Percentiles rank a stretch among this genome's conserved stretches.
Evolutionary conservation across 805 yeast species (phyloP).

Genomic region (Ogataea wickerhamii): DNA sequence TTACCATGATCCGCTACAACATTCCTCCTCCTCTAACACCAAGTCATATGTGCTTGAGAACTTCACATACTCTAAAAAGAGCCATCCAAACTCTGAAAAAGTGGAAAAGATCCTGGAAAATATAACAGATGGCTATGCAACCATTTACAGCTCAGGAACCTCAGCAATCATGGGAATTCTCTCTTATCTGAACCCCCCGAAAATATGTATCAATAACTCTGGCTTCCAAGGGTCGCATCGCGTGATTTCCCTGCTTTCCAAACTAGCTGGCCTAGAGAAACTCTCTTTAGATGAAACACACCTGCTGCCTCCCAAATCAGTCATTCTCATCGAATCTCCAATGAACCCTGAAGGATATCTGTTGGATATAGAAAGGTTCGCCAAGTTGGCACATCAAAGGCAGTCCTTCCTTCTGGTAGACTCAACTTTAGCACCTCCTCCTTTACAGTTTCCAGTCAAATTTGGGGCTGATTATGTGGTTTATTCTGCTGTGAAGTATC

Average conservation of each 20-base stretch:
- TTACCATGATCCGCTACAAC: slow-evolving; percentile 25
- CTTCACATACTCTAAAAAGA: slow-evolving; percentile 38
- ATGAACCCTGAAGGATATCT: slow-evolving; percentile 50
- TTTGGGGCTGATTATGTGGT: slow-evolving; percentile 51
- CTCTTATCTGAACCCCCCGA: slow-evolving; percentile 44
- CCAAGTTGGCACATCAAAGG: slow-evolving; percentile 40
- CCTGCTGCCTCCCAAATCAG: slow-evolving; percentile 38
- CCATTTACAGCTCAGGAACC: slow-evolving; percentile 48
- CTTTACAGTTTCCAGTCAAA: slow-evolving; percentile 48
- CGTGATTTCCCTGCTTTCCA: slow-evolving; percentile 41
- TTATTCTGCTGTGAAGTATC: slow-evolving; percentile 54
- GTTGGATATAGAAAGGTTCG: slow-evolving; percentile 40
- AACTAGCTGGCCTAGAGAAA: slow-evolving; percentile 40
- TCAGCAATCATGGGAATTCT: slow-evolving; percentile 49
- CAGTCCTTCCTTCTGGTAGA: slow-evolving; percentile 47
- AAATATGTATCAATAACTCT: slow-evolving; percentile 42
- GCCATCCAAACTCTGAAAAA: slow-evolving; percentile 46
- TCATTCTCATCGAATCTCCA: slow-evolving; percentile 51
- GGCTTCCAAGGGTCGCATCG: slow-evolving; percentile 53
- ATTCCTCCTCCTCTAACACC: slow-evolving; percentile 9
- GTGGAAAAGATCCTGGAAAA: slow-evolving; percentile 45
- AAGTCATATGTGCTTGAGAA: slow-evolving; percentile 26
- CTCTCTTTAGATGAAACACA: slow-evolving; percentile 34
- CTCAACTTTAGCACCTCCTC: slow-evolving; percentile 56
- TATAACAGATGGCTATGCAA: slow-evolving; percentile 43